phyloP scores from a whole-genome alignment of 106 monocot genomes.

The Agapanthus africanus region DNA sequence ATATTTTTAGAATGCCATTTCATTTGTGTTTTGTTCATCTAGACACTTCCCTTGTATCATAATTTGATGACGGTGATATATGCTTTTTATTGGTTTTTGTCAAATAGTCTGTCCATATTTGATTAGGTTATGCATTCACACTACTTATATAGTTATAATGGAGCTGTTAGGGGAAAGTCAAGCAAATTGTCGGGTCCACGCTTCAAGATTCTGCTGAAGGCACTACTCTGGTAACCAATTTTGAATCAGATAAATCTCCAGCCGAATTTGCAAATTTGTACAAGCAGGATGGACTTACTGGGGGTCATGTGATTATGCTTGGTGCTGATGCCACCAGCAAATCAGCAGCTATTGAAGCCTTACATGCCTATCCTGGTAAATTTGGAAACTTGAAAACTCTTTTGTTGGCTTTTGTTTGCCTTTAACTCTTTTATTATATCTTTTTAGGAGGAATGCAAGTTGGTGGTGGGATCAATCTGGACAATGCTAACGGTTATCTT shows the following conservation, averaged over 20 bases:
- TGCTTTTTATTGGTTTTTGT: too few relatives aligned
- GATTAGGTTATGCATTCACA: too few relatives aligned
- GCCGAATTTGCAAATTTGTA: slow-evolving; percentile 66
- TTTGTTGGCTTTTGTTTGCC: not conserved
- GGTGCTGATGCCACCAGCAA: slow-evolving; percentile 61
- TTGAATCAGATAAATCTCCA: slow-evolving; percentile 80
- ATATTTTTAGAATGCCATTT: not conserved
- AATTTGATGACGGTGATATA: not conserved
- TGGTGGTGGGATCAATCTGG: slow-evolving; percentile 89
- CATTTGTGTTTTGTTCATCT: not conserved
- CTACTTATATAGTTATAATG: not conserved
- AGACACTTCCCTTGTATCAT: not conserved
- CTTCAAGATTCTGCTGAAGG: slow-evolving; percentile 50
- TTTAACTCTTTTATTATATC: slow-evolving; percentile 8
- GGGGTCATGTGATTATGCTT: slow-evolving; percentile 97
- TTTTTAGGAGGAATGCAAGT: slow-evolving; percentile 86
- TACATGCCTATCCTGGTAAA: slow-evolving; percentile 72
- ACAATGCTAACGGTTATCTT: slow-evolving; percentile 65
- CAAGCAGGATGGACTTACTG: slow-evolving; percentile 58
- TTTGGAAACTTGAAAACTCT: not conserved
- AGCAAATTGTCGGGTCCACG: slow-evolving; percentile 94
- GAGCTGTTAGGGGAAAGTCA: slow-evolving; percentile 79
- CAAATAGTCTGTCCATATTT: too few relatives aligned
- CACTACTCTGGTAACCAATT: slow-evolving; percentile 60
- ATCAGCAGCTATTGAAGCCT: slow-evolving; percentile 59